Evolutionary conservation across 257 asterid genomes (phyloP), one percentile per base, ranked within the genome.

Genomic region (Salvia rosmarinus): DNA sequence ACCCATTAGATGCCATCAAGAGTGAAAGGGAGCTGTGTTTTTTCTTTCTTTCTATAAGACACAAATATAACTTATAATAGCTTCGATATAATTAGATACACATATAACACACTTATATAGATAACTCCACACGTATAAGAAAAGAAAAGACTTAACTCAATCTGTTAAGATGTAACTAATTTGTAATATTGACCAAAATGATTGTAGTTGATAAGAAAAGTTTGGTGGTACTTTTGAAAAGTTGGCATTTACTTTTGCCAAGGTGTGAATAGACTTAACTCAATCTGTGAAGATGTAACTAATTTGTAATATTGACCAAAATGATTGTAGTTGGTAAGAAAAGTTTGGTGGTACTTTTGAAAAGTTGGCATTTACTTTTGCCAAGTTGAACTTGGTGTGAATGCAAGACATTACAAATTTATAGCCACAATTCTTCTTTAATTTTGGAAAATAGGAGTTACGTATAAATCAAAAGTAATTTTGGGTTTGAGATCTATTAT

Each of bases 321-420:
- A 66, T 56, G 68, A 66, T 56, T 66, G 62, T 67, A 35, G 64
- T 67, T 34, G 79, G 74, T 67, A 35, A 49, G 56, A 34, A 58
- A 75, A 47, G 64, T 19, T 14, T 57, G 61, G 57, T 55, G 59
- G 28, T 17, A 64, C 67, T 64, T 64, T 64, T 71, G 37, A 23
- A n/a, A n/a, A 39, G 68, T 64, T 66, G 68, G 12, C 68, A 43
- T 13, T 37, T 50, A 11, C 72, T 64, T 66, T 74, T 66, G 57
- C 68, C 72, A 42, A 44, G 52, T 21, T 62, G 46, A 37, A 37
- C 44, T 14, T 49, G 40, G 63, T 13, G 66, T 5, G 32, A 58
- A 58, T 71, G 60, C 60, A 32, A 34, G 34, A 40, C 43, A 72
- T 50, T 34, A 19, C 37, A 54, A 19, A n/a, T n/a, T 56, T 14